Conservation (phyloP, 768 basidiomycete genomes). For the Cyclocybe aegerita region DNA sequence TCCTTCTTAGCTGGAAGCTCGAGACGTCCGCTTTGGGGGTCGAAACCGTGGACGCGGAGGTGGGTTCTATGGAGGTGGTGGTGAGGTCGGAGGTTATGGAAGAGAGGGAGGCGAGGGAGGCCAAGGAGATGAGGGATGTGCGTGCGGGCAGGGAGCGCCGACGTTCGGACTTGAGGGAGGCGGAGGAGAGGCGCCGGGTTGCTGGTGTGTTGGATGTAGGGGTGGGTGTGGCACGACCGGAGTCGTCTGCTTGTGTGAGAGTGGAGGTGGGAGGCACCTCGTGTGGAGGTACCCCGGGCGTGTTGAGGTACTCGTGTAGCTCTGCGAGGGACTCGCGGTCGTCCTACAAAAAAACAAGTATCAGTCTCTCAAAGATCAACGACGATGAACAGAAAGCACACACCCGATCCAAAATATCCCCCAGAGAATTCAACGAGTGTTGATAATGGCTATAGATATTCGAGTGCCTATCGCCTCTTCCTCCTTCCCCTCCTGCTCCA, state of each 20-base stretch:
- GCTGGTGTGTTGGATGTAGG: conserved; percentile 20
- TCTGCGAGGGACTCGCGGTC: conserved; percentile 74
- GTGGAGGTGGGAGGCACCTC: not conserved
- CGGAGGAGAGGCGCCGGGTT: conserved; percentile 28
- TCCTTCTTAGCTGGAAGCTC: conserved; percentile 69
- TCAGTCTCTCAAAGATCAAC: not conserved
- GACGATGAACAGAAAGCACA: conserved; percentile 19
- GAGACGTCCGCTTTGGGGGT: conserved; percentile 44
- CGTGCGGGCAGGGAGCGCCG: conserved; percentile 68
- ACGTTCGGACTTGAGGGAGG: conserved; percentile 56
- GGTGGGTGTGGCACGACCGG: conserved; percentile 7
- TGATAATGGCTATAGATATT: conserved; percentile 75
- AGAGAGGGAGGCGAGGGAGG: conserved; percentile 56
- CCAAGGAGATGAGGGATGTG: conserved; percentile 59
- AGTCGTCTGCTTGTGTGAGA: not conserved
- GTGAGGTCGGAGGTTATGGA: conserved; percentile 51
- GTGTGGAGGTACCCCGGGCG: conserved; percentile 15
- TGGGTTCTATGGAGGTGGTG: no score
- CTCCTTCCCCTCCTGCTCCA: no score
- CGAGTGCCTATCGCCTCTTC: conserved; percentile 33
- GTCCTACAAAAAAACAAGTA: conserved; percentile 47
- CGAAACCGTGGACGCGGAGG: no score
- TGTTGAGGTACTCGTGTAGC: conserved; percentile 67
- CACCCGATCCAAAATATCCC: conserved; percentile 79
- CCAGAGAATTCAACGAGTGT: conserved; percentile 77